Percentiles rank a stretch among this genome's conserved stretches.
phyloP scores from a whole-genome alignment of 805 yeast species.

The Torulaspora quercuum region DNA sequence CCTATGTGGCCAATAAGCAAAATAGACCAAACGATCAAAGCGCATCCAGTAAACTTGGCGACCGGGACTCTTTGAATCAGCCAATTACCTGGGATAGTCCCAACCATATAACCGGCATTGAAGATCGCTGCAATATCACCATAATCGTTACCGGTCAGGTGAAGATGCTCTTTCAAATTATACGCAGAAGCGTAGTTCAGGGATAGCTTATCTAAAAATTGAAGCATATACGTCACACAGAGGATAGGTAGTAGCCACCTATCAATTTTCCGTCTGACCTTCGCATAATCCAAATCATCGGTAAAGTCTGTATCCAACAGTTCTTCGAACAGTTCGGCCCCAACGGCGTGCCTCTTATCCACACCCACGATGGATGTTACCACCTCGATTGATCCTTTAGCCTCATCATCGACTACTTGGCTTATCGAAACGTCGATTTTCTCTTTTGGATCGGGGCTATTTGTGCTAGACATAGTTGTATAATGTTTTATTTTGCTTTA shows the following conservation, averaged over 20 bases:
- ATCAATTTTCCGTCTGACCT: slow-evolving; percentile 26
- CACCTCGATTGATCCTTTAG: slow-evolving; percentile 4
- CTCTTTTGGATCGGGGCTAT: slow-evolving; percentile 3
- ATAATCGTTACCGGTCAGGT: slow-evolving; percentile 40
- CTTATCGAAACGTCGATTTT: slow-evolving; percentile 2
- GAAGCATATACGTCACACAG: slow-evolving; percentile 24
- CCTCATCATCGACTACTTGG: slow-evolving; percentile 7
- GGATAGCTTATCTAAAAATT: slow-evolving; percentile 22
- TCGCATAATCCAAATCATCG: slow-evolving; percentile 20
- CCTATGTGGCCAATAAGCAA: slow-evolving; percentile 21
- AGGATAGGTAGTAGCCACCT: slow-evolving; percentile 20
- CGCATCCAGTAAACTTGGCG: slow-evolving; percentile 28
- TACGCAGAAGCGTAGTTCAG: slow-evolving; percentile 22
- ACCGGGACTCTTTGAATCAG: slow-evolving; percentile 25
- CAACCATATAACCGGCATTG: slow-evolving; percentile 42
- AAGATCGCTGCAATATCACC: slow-evolving; percentile 41
- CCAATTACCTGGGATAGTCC: slow-evolving; percentile 23
- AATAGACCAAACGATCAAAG: slow-evolving; percentile 20
- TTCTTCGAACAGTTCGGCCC: slow-evolving; percentile 20
- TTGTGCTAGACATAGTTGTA: background rate
- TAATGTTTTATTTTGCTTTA: no score
- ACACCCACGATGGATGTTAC: slow-evolving; percentile 1
- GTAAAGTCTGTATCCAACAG: slow-evolving; percentile 14
- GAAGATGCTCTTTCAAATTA: slow-evolving; percentile 34
- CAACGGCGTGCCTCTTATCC: slow-evolving; percentile 17